These are phyloP conservation scores for Thielaviopsis musarum DNA, from an alignment of 2,329 filamentous ascomycete species.

Conservation along the genomic window DNA sequence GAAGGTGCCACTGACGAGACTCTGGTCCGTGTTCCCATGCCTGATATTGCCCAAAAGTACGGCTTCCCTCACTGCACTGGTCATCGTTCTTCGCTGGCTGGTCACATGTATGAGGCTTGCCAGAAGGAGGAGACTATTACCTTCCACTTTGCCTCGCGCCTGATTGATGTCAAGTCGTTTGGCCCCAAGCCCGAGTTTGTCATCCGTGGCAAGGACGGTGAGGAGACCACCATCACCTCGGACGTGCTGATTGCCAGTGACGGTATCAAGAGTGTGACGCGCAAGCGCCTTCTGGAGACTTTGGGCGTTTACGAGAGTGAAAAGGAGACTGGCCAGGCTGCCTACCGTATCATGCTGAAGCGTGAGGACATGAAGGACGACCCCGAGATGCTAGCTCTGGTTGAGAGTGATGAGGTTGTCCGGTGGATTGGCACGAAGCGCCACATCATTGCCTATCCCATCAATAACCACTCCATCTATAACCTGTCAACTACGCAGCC, in stretches of 20 bases:
- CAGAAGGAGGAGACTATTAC: conserved; percentile 42
- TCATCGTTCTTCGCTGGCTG: conserved; percentile 56
- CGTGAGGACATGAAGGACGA: conserved; percentile 50
- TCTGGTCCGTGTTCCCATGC: conserved; percentile 52
- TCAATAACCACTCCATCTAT: conserved; percentile 48
- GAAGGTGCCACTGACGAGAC: conserved; percentile 53
- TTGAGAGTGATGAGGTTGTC: conserved; percentile 50
- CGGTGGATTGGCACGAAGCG: conserved; percentile 61
- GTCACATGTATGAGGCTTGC: conserved; percentile 54
- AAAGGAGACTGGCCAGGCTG: conserved; percentile 56
- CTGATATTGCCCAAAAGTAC: conserved; percentile 50
- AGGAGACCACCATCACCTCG: conserved; percentile 35
- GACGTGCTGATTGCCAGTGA: conserved; percentile 38
- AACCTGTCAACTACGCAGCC: conserved; percentile 48
- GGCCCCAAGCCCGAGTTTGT: conserved; percentile 42
- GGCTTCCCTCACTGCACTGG: conserved; percentile 66
- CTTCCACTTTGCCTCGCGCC: conserved; percentile 48
- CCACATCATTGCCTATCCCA: conserved; percentile 65
- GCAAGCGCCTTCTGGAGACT: conserved; percentile 35
- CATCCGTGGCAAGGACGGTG: conserved; percentile 37
- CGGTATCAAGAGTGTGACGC: conserved; percentile 36
- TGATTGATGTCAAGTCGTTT: conserved; percentile 41
- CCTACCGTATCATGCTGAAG: conserved; percentile 62
- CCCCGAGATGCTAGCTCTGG: conserved; percentile 47
- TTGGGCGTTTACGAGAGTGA: conserved; percentile 36